Conservation (phyloP, 2,329 filamentous ascomycete genomes). For the Ophiostoma perfectum region DNA sequence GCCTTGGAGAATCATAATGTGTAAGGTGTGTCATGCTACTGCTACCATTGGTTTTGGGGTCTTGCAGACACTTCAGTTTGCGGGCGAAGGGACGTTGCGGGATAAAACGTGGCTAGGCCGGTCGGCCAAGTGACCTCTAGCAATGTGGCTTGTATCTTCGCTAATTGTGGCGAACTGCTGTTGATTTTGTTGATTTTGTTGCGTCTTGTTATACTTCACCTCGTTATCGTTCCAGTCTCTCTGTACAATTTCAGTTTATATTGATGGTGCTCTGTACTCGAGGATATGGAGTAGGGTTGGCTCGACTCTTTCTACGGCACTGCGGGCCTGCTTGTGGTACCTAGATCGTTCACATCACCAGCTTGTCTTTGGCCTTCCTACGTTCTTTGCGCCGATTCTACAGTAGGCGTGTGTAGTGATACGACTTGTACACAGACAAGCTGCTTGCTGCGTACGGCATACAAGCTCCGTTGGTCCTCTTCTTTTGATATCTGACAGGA, state of each 20-base stretch:
- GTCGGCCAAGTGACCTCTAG: not conserved
- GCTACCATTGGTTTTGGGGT: not conserved
- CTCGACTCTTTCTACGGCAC: too few species aligned
- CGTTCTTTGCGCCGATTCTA: too few species aligned
- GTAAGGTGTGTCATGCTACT: not conserved
- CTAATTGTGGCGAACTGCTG: too few species aligned
- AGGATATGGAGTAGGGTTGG: too few species aligned
- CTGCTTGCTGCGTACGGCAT: not conserved
- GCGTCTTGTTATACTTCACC: too few species aligned
- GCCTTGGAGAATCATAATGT: not conserved
- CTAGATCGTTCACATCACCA: too few species aligned
- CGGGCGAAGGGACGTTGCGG: slow-evolving; percentile 14
- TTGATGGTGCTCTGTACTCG: too few species aligned
- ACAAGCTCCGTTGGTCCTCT: not conserved
- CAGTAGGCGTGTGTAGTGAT: not conserved
- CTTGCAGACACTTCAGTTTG: not conserved
- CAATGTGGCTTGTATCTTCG: not conserved
- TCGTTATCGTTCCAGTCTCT: too few species aligned
- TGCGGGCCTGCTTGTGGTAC: too few species aligned
- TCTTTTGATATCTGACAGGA: slow-evolving; percentile 5
- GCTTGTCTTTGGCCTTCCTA: too few species aligned
- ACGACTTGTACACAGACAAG: not conserved
- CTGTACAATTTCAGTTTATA: too few species aligned
- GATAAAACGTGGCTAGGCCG: not conserved
- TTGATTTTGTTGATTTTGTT: too few species aligned